These are phyloP conservation scores for Sanghuangporus baumii DNA, from an alignment of 1,284 basidiomycete species.

Conservation along the genomic window DNA sequence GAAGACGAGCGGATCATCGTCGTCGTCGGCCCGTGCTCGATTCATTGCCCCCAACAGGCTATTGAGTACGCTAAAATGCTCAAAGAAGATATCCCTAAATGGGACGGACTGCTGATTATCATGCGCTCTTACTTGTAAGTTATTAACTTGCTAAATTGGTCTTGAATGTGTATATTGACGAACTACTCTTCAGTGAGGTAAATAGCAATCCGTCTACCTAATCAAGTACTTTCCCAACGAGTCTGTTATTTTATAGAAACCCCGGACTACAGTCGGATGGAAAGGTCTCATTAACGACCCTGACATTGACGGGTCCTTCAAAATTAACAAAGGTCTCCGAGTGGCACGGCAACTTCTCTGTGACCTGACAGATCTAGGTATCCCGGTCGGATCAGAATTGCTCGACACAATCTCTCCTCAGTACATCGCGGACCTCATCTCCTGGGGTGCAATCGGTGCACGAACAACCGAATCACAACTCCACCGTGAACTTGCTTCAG, in stretches of 20 bases:
- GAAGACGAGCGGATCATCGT: slow-evolving; percentile 84
- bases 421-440: slow-evolving; percentile 76
- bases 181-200: slow-evolving; percentile 12
- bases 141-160: neutral
- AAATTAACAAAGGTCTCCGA: slow-evolving; percentile 94
- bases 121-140: slow-evolving; percentile 95
- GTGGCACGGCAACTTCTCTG: slow-evolving; percentile 85
- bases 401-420: slow-evolving; percentile 92
- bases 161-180: neutral
- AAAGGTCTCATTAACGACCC: slow-evolving; percentile 90
- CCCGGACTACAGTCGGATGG: slow-evolving; percentile 85
- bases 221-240: slow-evolving; percentile 17
- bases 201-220: slow-evolving; percentile 20
- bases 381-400: slow-evolving; percentile 93
- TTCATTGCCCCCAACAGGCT: slow-evolving; percentile 87
- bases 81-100: slow-evolving; percentile 60
- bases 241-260: slow-evolving; percentile 49
- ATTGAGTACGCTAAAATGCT: slow-evolving; percentile 84
- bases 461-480: slow-evolving; percentile 94
- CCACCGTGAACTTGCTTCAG: slow-evolving; percentile 89
- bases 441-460: slow-evolving; percentile 98
- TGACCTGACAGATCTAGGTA: slow-evolving; percentile 82
- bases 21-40: slow-evolving; percentile 94
- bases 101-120: slow-evolving; percentile 82
- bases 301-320: slow-evolving; percentile 89